A percentile compares a stretch with the other conserved stretches of the same genome.
phyloP scores from a whole-genome alignment of 805 yeast genomes.

The Starmerella roubikii region DNA sequence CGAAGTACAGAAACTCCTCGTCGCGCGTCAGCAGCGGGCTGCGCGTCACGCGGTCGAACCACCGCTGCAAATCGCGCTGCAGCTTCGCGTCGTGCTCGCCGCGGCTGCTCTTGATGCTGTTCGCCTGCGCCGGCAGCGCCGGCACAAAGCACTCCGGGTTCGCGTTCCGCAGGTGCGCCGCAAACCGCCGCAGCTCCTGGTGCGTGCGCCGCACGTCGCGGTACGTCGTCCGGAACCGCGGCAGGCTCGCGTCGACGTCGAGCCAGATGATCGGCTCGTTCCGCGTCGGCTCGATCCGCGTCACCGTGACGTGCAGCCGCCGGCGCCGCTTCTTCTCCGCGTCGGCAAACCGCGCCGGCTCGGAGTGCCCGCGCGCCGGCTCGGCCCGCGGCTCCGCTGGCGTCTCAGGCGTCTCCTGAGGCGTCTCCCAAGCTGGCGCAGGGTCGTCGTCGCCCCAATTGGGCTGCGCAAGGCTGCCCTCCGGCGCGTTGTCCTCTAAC shows the following conservation, averaged over 20 bases:
- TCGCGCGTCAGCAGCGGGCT: slow-evolving; percentile 76
- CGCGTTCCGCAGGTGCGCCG: slow-evolving; percentile 62
- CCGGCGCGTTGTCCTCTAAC: slow-evolving; percentile 23
- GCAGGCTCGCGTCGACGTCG: slow-evolving; percentile 54
- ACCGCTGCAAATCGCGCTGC: slow-evolving; percentile 51
- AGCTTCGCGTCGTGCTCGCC: slow-evolving; percentile 62
- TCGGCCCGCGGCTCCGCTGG: not conserved
- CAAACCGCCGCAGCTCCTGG: slow-evolving; percentile 61
- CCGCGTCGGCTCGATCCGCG: slow-evolving; percentile 57
- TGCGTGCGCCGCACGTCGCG: slow-evolving; percentile 69
- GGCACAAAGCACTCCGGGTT: slow-evolving; percentile 91
- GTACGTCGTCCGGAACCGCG: slow-evolving; percentile 63
- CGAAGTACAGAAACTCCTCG: slow-evolving; percentile 75
- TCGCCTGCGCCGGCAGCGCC: slow-evolving; percentile 59
- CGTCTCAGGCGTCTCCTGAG: not conserved
- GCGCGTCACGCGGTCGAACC: slow-evolving; percentile 63
- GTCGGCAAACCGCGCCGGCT: not conserved
- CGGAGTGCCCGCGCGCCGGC: not conserved
- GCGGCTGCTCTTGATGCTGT: slow-evolving; percentile 70
- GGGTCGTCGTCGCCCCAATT: not conserved
- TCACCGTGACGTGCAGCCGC: slow-evolving; percentile 42
- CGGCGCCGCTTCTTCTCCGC: slow-evolving; percentile 19
- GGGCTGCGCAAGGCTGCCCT: slow-evolving; percentile 13
- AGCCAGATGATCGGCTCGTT: slow-evolving; percentile 66
- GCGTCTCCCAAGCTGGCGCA: not conserved